phyloP scores from a whole-genome alignment of 495 filamentous ascomycete species.

The Podospora pseudopauciseta region DNA sequence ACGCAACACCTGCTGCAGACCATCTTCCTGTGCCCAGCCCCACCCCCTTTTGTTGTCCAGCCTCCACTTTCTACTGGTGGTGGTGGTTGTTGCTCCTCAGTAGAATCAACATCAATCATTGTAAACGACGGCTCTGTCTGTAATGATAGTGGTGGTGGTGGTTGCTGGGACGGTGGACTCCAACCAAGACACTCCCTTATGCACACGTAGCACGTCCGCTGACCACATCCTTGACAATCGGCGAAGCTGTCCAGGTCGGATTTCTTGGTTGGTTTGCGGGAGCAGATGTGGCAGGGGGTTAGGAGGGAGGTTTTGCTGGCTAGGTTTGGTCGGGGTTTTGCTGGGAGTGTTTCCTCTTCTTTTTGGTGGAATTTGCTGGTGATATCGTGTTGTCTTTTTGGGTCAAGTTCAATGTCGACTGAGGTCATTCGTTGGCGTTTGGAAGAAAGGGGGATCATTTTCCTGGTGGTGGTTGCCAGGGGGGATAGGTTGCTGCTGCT shows the following conservation, averaged over 20 bases:
- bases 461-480: conserved; percentile 25
- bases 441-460: conserved; percentile 32
- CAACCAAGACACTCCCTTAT: conserved; percentile 46
- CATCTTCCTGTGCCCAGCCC: conserved; percentile 36
- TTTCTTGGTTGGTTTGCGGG: conserved; percentile 45
- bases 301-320: conserved; percentile 24
- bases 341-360: conserved; percentile 4
- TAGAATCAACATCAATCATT: conserved; percentile 38
- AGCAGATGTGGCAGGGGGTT: conserved; percentile 48
- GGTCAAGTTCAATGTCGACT: conserved; percentile 2
- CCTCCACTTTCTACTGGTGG: background rate
- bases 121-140: conserved; percentile 33
- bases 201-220: conserved; percentile 47
- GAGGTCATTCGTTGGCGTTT: conserved; percentile 30
- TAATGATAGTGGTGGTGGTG: conserved; percentile 13
- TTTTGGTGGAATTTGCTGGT: background rate
- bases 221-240: conserved; percentile 46
- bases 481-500: conserved; percentile 1
- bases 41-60: conserved; percentile 17
- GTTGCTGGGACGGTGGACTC: conserved; percentile 16
- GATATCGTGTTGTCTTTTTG: conserved; percentile 10
- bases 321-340: conserved; percentile 8
- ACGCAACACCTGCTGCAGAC: conserved; percentile 49
- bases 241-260: conserved; percentile 48
- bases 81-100: conserved; percentile 10